These are phyloP conservation scores for Mucor piriformis DNA, from an alignment of 371 early-diverging fungal species.

Conservation along the genomic window DNA sequence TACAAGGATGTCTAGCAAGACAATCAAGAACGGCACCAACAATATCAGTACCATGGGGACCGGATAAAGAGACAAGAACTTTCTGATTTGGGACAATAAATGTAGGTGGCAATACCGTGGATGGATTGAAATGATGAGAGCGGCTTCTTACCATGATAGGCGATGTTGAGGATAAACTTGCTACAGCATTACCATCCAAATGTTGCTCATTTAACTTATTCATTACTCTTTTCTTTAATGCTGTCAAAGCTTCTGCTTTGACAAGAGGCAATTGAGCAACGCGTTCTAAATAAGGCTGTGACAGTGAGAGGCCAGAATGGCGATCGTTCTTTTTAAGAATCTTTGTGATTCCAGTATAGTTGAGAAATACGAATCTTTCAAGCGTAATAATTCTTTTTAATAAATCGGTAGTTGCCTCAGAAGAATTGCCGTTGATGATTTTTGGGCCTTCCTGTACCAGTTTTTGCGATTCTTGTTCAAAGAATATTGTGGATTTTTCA, in stretches of 20 bases:
- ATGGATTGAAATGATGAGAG: constrained; percentile 26
- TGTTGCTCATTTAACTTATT: constrained; percentile 43
- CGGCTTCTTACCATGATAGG: constrained; percentile 36
- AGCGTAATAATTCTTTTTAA: constrained; percentile 55
- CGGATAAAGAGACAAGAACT: constrained; percentile 74
- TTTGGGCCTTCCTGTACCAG: constrained; percentile 50
- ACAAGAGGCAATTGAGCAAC: constrained; percentile 67
- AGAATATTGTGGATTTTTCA: constrained; percentile 52
- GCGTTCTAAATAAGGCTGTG: constrained; percentile 75
- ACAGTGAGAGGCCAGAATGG: constrained; percentile 68
- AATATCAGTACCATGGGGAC: constrained; percentile 89
- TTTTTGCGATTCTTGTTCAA: constrained; percentile 38
- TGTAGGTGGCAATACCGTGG: constrained; percentile 38
- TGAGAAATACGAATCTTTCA: constrained; percentile 64
- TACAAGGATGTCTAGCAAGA: constrained; percentile 70
- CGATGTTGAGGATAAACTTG: constrained; percentile 18
- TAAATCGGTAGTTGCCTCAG: constrained; percentile 23
- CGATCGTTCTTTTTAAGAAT: constrained; percentile 74
- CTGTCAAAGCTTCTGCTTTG: constrained; percentile 59
- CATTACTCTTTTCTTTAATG: constrained; percentile 70
- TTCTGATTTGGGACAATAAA: constrained; percentile 62
- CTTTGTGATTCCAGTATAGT: constrained; percentile 68
- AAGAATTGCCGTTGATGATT: constrained; percentile 38
- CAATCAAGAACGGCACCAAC: constrained; percentile 79
- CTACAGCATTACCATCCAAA: constrained; percentile 15